Base-by-base conservation (phyloP, 257 asterid species). In the Forsythia viridissima region DNA sequence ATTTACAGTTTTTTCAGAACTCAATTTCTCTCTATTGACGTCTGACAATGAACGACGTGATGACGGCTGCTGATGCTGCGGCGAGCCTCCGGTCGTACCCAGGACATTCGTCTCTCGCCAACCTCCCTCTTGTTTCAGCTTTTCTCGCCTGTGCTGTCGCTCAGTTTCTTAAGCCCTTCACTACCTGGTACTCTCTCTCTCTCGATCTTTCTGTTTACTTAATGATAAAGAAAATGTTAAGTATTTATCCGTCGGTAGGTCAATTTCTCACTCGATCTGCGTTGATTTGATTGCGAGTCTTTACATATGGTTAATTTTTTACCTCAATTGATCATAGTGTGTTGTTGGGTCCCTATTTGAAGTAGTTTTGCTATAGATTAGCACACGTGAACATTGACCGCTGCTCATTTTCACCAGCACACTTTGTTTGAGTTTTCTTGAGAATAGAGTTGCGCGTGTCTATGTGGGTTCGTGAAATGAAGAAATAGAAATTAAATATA, bases 91-190 rank as follows among this genome's bases (percentile, higher is more conserved):
- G 91, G 43, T 79, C 93, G 21, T 81, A 93, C 78, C 67, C 88
- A 74, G 82, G 84, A 11, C 96, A 96, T 73, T 30, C 70, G 40
- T 63, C 70, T 30, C 18, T 63, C 12, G 82, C 94, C 5, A 93
- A 92, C 48, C 84, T 89, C 20, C 93, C 98, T 52, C 91, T 95
- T 39, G 70, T 92, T 75, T 85, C 94, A 34, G 97, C 99, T 57
- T 88, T 95, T 74, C 95, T 95, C 71, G 96, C 98, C 3, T 93
- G 97, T 82, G 86, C 97, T 52, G 59, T 93, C 44, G 99, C 99
- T 42, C 99, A 95, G 86, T 95, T 95, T 80, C 98, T 95, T 73
- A 95, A 95, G 88, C 90, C 94, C 75, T 92, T 95, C 77, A 90
- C 94, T 46, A 86, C 94, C 78, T 93, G 99, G 98, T 95, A 91